phyloP scores from a whole-genome alignment of 129 eudicot genomes.

The Flaveria sonorensis region DNA sequence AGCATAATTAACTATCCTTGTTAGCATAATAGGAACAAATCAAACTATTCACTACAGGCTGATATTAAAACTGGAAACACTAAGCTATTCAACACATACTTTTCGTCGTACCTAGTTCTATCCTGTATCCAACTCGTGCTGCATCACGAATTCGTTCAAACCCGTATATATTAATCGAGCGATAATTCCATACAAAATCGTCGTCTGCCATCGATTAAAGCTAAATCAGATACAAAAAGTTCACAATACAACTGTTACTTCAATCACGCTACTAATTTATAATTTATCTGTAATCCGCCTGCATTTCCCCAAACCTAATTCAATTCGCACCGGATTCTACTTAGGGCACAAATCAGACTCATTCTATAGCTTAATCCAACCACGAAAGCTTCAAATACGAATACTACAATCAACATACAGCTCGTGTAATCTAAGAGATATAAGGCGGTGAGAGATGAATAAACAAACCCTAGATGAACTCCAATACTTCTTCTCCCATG shows the following conservation, averaged over 20 bases:
- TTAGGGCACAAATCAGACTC: slow-evolving; percentile 5
- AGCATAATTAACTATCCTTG: background rate
- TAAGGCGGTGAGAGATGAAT: slow-evolving; percentile 13
- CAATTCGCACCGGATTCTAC: slow-evolving; percentile 11
- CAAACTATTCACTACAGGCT: background rate
- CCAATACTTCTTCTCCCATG: slow-evolving; percentile 97
- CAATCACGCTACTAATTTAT: slow-evolving; percentile 7
- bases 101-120: background rate
- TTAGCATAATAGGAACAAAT: background rate
- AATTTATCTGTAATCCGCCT: slow-evolving; percentile 1
- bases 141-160: slow-evolving; percentile 6
- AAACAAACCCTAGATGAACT: slow-evolving; percentile 96
- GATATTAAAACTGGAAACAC: slow-evolving; percentile 4
- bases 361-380: background rate
- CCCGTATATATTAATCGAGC: background rate
- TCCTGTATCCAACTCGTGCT: background rate
- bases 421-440: background rate
- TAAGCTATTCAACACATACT: background rate
- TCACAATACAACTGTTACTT: slow-evolving; percentile 2
- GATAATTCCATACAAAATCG: background rate
- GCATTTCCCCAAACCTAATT: slow-evolving; percentile 16
- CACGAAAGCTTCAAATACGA: background rate
- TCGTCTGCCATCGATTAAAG: background rate
- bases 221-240: slow-evolving; percentile 12
- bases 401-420: slow-evolving; percentile 5